Base-by-base conservation (phyloP, 2,329 filamentous ascomycete genomes). In the Neofusicoccum cordaticola region DNA sequence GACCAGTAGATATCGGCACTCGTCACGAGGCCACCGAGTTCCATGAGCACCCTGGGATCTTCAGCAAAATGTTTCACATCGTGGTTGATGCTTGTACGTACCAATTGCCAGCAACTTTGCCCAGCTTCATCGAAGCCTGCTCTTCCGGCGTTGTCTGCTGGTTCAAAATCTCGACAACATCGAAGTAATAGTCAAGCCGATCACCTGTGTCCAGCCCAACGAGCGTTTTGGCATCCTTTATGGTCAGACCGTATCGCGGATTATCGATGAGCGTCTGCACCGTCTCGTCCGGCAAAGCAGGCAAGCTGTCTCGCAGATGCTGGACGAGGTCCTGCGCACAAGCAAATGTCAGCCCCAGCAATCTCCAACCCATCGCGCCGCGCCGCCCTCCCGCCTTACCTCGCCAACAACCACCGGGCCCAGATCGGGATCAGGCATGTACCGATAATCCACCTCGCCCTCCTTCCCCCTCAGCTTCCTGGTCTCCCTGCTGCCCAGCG, bases 371-470 rank as follows among this genome's bases (percentile, higher is more conserved):
- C 27, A 31, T 7, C 6, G 27, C 27, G 1, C 27, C 27, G 27
- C 27, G 5, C 27, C 27, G 27, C 2, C 6, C 27, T 7, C 27
- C 27, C 27, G 27, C 27, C 27, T 31, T 31, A 31, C 27, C 27
- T 83, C 73, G 7, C 88, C 88, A 66, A 99, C 90, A 2, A 93
- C 74, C 1, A 99, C 82, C 1, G 95, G 92, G 0, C 86, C 85
- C 13, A 99, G 83, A 74, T 99, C 95, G 4, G 95, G 92, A 75
- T 99, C 95, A 0, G 95, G 94, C 94, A 99, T 98, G 74, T 99
- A 99, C 47, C 95, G 85, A 77, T 99, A 99, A 77, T 99, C 95
- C 5, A 98, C 93, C 73, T 97, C 94, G 53, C 95, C 95, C 76
- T 98, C 95, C 76, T 99, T 99, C 31, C 92, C 92, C 71, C 95